Percentiles rank a stretch among this genome's conserved stretches.
Evolutionary conservation across 2,329 filamentous ascomycete genomes (phyloP).

Genomic region (Paracoccidioides brasiliensis): DNA sequence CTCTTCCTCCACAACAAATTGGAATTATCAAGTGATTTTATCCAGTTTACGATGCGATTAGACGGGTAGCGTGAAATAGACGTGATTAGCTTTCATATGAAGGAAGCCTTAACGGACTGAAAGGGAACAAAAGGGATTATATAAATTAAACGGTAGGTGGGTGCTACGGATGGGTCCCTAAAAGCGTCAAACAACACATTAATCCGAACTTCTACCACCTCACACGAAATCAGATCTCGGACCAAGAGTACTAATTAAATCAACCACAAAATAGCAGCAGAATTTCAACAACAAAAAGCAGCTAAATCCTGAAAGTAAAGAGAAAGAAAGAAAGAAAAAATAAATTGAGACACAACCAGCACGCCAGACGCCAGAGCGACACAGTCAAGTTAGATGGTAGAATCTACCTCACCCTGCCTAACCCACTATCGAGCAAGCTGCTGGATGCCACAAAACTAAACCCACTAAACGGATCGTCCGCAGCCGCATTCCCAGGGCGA

Average conservation of each 20-base stretch:
- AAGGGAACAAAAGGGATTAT: no score
- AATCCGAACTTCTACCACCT: background rate
- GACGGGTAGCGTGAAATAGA: no score
- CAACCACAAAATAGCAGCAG: background rate
- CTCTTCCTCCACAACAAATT: no score
- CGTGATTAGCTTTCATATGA: no score
- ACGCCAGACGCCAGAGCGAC: no score
- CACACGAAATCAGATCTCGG: background rate
- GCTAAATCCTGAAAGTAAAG: background rate
- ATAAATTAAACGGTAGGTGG: no score
- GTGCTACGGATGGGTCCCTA: background rate
- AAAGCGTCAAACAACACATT: background rate
- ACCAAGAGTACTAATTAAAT: background rate
- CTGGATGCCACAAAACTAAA: conserved; percentile 38
- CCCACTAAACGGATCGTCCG: conserved; percentile 32
- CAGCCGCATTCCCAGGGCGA: background rate
- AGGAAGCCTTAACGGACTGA: no score
- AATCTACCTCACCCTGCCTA: conserved; percentile 12
- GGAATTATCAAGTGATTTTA: no score
- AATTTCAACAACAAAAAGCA: background rate
- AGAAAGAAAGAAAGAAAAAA: background rate
- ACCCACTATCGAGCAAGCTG: conserved; percentile 32
- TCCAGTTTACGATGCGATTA: no score
- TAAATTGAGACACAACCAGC: no score
- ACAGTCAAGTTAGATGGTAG: background rate